These are phyloP conservation scores for Pseudogymnoascus sp. DNA, from an alignment of 2,329 filamentous ascomycete species.

Conservation along the genomic window DNA sequence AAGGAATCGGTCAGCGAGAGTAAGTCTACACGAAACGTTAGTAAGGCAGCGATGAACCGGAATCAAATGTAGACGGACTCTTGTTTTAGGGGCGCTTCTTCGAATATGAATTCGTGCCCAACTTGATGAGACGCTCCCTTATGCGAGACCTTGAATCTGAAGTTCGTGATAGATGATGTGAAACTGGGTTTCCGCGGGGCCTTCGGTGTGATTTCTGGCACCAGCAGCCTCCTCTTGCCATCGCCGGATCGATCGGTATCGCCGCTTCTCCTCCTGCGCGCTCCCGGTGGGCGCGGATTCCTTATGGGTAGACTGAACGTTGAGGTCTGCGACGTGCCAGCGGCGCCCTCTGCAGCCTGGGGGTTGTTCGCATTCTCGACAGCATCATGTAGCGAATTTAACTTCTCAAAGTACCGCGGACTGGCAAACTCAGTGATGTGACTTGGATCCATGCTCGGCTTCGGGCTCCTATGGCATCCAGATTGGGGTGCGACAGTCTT, in stretches of 20 bases:
- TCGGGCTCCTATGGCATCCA: constrained; percentile 24
- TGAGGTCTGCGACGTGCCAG: constrained; percentile 13
- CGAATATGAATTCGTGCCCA: constrained; percentile 22
- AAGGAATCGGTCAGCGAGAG: constrained; percentile 50
- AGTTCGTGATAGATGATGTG: constrained; percentile 24
- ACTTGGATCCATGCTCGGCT: constrained; percentile 47
- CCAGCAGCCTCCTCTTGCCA: constrained; percentile 27
- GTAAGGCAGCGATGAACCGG: background rate
- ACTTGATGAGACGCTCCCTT: constrained; percentile 6
- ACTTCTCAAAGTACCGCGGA: constrained; percentile 54
- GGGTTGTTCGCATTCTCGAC: constrained; percentile 34
- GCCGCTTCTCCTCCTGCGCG: constrained; percentile 8
- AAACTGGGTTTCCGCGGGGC: constrained; percentile 27
- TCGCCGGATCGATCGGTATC: constrained; percentile 18
- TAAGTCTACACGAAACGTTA: constrained; percentile 22
- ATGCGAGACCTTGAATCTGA: constrained; percentile 22
- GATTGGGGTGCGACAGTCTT: constrained; percentile 6
- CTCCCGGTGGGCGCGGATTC: constrained; percentile 16
- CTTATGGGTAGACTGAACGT: constrained; percentile 26
- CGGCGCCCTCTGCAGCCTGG: constrained; percentile 9
- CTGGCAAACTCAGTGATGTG: constrained; percentile 61
- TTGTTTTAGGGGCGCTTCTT: constrained; percentile 18
- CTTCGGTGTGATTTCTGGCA: constrained; percentile 25
- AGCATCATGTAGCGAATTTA: constrained; percentile 45
- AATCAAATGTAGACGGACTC: constrained; percentile 17